Percentiles rank a stretch among this genome's conserved stretches.
These are phyloP conservation scores for Teunomyces atbi DNA, from an alignment of 805 yeast genomes.

Conservation along the genomic window DNA sequence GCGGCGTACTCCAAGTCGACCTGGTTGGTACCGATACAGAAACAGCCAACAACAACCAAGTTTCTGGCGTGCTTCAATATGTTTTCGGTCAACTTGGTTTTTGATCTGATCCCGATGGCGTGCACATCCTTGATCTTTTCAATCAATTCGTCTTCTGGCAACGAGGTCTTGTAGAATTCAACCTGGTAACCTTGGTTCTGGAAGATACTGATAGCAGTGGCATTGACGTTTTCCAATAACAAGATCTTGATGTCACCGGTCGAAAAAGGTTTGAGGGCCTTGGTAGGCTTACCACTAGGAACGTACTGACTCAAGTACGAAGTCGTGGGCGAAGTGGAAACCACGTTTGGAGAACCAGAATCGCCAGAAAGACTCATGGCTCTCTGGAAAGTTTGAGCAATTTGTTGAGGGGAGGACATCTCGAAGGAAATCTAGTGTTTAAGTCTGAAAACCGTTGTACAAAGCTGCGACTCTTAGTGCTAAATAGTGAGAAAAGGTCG, in stretches of 20 bases:
- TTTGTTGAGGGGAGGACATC: conserved; percentile 72
- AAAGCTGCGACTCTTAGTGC: not conserved
- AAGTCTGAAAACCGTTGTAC: not conserved
- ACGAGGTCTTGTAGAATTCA: conserved; percentile 84
- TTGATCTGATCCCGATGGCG: conserved; percentile 97
- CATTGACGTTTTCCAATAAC: conserved; percentile 88
- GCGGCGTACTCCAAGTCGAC: conserved; percentile 93
- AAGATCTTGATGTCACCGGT: conserved; percentile 93
- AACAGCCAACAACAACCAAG: conserved; percentile 90
- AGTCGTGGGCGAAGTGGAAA: conserved; percentile 80
- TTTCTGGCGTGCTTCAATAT: conserved; percentile 84
- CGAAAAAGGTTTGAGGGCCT: conserved; percentile 88
- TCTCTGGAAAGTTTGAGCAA: conserved; percentile 55
- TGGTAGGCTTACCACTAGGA: conserved; percentile 51
- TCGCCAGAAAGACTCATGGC: conserved; percentile 49
- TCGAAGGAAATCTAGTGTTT: not conserved
- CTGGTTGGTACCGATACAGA: conserved; percentile 99
- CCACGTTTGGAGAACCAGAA: conserved; percentile 60
- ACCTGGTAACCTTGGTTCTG: conserved; percentile 93
- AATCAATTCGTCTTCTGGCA: conserved; percentile 90
- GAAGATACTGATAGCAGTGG: conserved; percentile 86
- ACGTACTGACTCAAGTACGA: conserved; percentile 61
- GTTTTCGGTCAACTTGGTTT: conserved; percentile 81
- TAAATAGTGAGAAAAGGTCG: not conserved
- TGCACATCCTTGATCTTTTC: conserved; percentile 92